phyloP scores from a whole-genome alignment of 2,329 filamentous ascomycete genomes.

The Calonectria henricotiae region DNA sequence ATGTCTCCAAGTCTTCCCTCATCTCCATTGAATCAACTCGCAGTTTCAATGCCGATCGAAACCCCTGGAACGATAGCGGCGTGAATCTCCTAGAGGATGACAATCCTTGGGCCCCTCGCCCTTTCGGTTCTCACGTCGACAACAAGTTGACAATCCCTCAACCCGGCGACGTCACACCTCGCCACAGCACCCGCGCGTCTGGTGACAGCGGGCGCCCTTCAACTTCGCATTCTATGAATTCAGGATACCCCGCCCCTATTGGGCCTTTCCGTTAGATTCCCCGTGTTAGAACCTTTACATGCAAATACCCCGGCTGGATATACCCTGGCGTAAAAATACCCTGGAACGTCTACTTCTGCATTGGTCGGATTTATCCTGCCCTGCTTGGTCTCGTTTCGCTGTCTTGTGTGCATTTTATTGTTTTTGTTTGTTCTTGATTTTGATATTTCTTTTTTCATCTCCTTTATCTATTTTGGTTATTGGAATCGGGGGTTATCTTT shows the following conservation, averaged over 20 bases:
- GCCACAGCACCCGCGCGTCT: constrained; percentile 87
- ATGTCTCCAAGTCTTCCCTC: constrained; percentile 94
- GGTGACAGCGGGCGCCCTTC: constrained; percentile 93
- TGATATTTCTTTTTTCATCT: constrained; percentile 29
- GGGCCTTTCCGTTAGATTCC: constrained; percentile 89
- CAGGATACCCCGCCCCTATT: constrained; percentile 95
- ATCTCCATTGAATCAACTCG: constrained; percentile 96
- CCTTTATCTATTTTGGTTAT: constrained; percentile 48
- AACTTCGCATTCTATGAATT: constrained; percentile 95
- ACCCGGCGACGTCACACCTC: constrained; percentile 86
- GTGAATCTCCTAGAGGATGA: constrained; percentile 95
- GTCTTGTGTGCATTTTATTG: constrained; percentile 44
- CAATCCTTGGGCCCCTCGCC: constrained; percentile 75
- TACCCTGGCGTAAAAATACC: constrained; percentile 77
- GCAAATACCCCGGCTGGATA: constrained; percentile 77
- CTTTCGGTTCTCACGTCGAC: constrained; percentile 77
- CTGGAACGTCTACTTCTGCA: constrained; percentile 64
- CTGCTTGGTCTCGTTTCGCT: constrained; percentile 54
- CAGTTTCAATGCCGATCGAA: constrained; percentile 91
- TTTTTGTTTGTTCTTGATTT: constrained; percentile 43
- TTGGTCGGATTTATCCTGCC: constrained; percentile 64
- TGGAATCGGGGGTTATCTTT: constrained; percentile 54
- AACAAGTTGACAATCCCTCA: constrained; percentile 77
- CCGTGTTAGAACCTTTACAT: constrained; percentile 66
- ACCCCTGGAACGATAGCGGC: constrained; percentile 98